Percentiles rank a stretch among this genome's conserved stretches.
Evolutionary conservation across 31 red algal genomes (phyloP).

Genomic region (Endocladia muricata): DNA sequence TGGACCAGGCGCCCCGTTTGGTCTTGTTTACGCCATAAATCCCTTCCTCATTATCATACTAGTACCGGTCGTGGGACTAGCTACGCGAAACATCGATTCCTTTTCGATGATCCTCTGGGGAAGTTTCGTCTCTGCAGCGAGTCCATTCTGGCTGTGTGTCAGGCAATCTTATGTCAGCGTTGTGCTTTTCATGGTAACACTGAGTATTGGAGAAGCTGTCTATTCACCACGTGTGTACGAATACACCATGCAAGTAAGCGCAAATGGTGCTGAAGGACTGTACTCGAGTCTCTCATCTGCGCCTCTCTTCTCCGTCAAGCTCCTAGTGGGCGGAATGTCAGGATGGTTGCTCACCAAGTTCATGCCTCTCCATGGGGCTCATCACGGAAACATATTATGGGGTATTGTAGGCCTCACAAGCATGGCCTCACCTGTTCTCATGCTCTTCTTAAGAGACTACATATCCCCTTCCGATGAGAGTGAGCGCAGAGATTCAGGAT

Average conservation of each 20-base stretch:
- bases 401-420: conserved; percentile 65
- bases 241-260: conserved; percentile 88
- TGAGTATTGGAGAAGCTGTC: conserved; percentile 86
- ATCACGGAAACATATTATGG: conserved; percentile 59
- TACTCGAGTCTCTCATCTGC: conserved; percentile 85
- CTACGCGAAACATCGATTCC: conserved; percentile 56
- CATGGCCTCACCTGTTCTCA: conserved; percentile 73
- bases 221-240: conserved; percentile 95
- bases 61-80: conserved; percentile 72
- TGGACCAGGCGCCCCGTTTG: conserved; percentile 82
- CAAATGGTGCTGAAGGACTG: conserved; percentile 74
- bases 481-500: no score
- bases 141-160: conserved; percentile 78
- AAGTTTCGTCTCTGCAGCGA: conserved; percentile 67
- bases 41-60: conserved; percentile 91
- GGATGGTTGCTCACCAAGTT: conserved; percentile 76
- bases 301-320: conserved; percentile 87
- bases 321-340: conserved; percentile 92
- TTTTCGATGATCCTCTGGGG: conserved; percentile 88
- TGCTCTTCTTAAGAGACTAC: conserved; percentile 49
- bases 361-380: conserved; percentile 50
- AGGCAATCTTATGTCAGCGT: conserved; percentile 70
- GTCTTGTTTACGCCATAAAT: conserved; percentile 89
- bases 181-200: conserved; percentile 77
- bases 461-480: conserved; percentile 61